Evolutionary conservation across 2,329 filamentous ascomycete species (phyloP).

Genomic region (Pseudogymnoascus sp.): DNA sequence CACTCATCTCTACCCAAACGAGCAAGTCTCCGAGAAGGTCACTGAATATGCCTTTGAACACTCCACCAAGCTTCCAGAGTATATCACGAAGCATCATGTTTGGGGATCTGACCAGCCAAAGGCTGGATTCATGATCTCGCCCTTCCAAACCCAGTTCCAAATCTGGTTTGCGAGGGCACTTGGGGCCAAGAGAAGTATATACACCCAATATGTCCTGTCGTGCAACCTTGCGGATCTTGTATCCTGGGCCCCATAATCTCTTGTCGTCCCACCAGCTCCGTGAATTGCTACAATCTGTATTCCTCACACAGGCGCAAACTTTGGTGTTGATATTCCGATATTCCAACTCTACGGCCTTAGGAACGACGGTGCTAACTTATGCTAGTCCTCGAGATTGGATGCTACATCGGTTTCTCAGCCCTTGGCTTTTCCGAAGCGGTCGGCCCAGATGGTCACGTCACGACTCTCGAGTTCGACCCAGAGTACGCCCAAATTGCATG

Average conservation of each 20-base stretch:
- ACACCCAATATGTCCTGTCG: not conserved
- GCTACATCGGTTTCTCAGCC: slow-evolving; percentile 23
- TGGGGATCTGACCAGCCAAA: slow-evolving; percentile 16
- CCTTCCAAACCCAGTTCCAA: slow-evolving; percentile 20
- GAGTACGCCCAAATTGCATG: slow-evolving; percentile 37
- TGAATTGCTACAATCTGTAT: not conserved
- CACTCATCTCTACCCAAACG: slow-evolving; percentile 35
- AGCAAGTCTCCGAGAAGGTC: slow-evolving; percentile 34
- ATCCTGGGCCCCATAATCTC: not conserved
- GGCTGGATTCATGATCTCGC: slow-evolving; percentile 21
- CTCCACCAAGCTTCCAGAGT: slow-evolving; percentile 35
- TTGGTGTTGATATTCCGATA: not conserved
- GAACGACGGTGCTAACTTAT: not conserved
- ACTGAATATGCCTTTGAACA: slow-evolving; percentile 35
- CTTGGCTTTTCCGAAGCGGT: slow-evolving; percentile 22
- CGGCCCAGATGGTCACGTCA: slow-evolving; percentile 22
- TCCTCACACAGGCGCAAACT: not conserved
- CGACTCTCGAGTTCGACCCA: slow-evolving; percentile 37
- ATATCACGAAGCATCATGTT: slow-evolving; percentile 37
- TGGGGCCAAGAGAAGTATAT: slow-evolving; percentile 20
- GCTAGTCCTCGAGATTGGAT: slow-evolving; percentile 25
- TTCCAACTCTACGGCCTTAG: not conserved
- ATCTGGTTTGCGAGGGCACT: slow-evolving; percentile 19
- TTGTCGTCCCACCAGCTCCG: not conserved
- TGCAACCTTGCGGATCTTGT: not conserved